phyloP scores from a whole-genome alignment of 2,329 filamentous ascomycete species.

The Herpotrichia juniperi region DNA sequence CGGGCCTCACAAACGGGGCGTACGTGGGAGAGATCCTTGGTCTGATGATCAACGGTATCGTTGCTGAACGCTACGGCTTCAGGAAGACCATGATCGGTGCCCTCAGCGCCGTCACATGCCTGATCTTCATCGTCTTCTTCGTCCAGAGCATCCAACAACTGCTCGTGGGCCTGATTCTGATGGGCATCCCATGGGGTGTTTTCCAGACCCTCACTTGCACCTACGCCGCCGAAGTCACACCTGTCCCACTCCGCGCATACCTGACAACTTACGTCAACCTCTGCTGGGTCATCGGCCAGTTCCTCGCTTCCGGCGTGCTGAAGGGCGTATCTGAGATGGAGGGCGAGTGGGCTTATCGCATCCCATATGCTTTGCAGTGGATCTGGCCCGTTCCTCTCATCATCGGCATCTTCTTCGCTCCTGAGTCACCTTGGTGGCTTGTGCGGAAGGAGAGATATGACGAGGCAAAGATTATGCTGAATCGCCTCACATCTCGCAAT shows the following conservation, averaged over 20 bases:
- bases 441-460: conserved; percentile 68
- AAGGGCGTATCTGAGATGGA: conserved; percentile 67
- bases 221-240: conserved; percentile 67
- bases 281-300: conserved; percentile 77
- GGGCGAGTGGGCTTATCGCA: conserved; percentile 72
- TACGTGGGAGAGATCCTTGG: conserved; percentile 53
- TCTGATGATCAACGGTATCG: conserved; percentile 52
- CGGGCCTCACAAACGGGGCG: conserved; percentile 54
- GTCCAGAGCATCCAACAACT: conserved; percentile 59
- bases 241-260: conserved; percentile 67
- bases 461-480: conserved; percentile 69
- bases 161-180: conserved; percentile 62
- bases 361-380: conserved; percentile 74
- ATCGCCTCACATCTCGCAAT: conserved; percentile 65
- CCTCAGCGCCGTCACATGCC: conserved; percentile 31
- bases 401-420: conserved; percentile 70
- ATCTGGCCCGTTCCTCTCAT: conserved; percentile 75
- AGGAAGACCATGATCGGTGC: conserved; percentile 46
- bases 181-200: conserved; percentile 54
- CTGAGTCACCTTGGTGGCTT: conserved; percentile 77
- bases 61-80: conserved; percentile 52
- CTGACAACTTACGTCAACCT: conserved; percentile 73
- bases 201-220: conserved; percentile 56
- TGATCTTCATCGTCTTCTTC: conserved; percentile 47
- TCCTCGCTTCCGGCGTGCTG: conserved; percentile 74